Conservation (phyloP, 305 asterid species). For the Petunia hybrid region DNA sequence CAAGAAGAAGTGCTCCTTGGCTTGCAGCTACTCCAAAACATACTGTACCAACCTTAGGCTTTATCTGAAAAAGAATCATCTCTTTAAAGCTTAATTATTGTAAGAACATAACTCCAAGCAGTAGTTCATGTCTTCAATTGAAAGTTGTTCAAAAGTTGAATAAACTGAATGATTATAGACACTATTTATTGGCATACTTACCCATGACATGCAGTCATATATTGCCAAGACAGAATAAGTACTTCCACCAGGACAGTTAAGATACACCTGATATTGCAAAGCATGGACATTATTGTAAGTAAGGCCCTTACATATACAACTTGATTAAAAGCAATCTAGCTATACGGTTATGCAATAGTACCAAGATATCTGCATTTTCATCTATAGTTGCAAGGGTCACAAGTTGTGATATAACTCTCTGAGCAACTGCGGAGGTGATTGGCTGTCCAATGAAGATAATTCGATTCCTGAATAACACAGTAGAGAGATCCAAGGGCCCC, state of each 20-base stretch:
- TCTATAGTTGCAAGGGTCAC: constrained; percentile 94
- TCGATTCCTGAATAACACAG: constrained; percentile 89
- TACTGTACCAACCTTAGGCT: constrained; percentile 56
- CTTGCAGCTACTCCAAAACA: constrained; percentile 41
- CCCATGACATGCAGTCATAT: constrained; percentile 99
- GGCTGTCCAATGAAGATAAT: constrained; percentile 91
- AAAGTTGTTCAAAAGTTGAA: constrained; percentile 23
- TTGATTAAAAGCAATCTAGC: constrained; percentile 9
- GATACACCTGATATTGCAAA: constrained; percentile 64
- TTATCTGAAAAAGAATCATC: constrained; percentile 56
- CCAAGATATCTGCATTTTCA: constrained; percentile 90
- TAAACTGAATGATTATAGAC: constrained; percentile 13
- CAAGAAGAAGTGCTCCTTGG: constrained; percentile 41
- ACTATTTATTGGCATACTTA: constrained; percentile 45
- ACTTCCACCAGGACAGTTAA: constrained; percentile 94
- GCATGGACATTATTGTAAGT: constrained; percentile 30
- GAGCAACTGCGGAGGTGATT: constrained; percentile 81
- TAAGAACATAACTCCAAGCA: constrained; percentile 26
- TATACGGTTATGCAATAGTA: constrained; percentile 25
- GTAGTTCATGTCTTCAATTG: constrained; percentile 24
- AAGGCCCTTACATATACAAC: background rate
- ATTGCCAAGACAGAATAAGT: constrained; percentile 66
- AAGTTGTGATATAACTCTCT: constrained; percentile 91
- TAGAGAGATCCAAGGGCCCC: constrained; percentile 88
- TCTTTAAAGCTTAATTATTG: constrained; percentile 25